phyloP scores from a whole-genome alignment of 2,329 filamentous ascomycete genomes.

The Colletotrichum aenigma region DNA sequence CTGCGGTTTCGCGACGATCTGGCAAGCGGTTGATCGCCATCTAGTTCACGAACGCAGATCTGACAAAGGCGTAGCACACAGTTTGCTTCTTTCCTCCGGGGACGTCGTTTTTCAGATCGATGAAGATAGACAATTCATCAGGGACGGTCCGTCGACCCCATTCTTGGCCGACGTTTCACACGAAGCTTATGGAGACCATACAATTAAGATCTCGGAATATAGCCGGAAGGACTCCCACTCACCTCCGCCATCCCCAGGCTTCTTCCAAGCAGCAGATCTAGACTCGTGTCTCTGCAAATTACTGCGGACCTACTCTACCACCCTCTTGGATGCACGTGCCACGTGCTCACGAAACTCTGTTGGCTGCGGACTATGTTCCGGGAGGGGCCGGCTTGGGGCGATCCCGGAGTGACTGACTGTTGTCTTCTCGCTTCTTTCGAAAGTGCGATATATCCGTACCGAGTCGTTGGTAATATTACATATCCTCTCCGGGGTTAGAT shows the following conservation, averaged over 20 bases:
- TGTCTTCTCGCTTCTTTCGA: neutral
- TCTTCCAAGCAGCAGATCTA: neutral
- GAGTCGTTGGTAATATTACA: neutral
- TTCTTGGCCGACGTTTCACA: neutral
- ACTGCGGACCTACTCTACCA: neutral
- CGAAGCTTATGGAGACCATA: neutral
- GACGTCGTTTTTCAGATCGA: neutral
- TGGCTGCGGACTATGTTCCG: neutral
- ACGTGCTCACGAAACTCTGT: constrained; percentile 6
- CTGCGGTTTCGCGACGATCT: neutral
- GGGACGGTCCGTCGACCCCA: neutral
- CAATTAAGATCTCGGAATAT: neutral
- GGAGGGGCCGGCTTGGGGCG: neutral
- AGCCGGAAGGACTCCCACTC: neutral
- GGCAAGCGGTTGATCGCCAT: neutral
- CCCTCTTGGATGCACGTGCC: neutral
- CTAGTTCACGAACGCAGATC: neutral
- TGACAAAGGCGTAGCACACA: neutral
- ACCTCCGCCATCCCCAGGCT: neutral
- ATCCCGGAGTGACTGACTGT: neutral
- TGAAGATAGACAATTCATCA: neutral
- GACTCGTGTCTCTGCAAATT: neutral
- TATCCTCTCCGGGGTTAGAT: neutral
- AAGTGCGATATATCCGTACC: neutral
- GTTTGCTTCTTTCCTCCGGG: neutral